phyloP scores from a whole-genome alignment of 2,329 filamentous ascomycete species.

The Emydomyces testavorans region DNA sequence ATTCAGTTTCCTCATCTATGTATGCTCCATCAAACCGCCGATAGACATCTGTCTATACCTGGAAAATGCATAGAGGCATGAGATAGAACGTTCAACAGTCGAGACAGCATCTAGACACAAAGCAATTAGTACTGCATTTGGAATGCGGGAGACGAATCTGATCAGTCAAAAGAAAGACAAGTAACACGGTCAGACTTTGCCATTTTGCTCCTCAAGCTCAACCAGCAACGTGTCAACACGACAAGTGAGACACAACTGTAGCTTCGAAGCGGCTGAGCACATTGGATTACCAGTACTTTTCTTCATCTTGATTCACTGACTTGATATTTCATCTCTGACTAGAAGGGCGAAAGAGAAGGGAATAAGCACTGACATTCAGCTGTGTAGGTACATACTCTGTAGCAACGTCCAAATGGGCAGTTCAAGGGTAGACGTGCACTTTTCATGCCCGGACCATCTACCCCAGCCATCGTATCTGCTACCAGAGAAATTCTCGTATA shows the following conservation, averaged over 20 bases:
- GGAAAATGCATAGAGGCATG: no score
- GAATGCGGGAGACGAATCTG: background rate
- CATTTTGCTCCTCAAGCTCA: constrained; percentile 33
- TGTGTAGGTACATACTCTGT: no score
- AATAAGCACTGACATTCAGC: background rate
- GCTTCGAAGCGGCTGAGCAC: constrained; percentile 34
- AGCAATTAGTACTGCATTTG: background rate
- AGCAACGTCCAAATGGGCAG: no score
- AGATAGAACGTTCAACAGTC: no score
- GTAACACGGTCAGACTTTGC: constrained; percentile 35
- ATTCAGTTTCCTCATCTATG: no score
- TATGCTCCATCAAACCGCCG: no score
- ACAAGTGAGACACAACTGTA: constrained; percentile 15
- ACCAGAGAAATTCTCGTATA: background rate
- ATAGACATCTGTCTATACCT: no score
- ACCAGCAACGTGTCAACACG: constrained; percentile 26
- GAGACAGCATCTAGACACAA: no score
- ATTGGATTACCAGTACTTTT: constrained; percentile 38
- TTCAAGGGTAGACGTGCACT: no score
- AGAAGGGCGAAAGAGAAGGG: background rate
- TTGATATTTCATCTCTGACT: no score
- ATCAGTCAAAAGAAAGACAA: background rate
- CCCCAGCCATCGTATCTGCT: no score
- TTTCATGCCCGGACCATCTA: no score
- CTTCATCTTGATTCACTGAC: constrained; percentile 24